Base-by-base conservation (phyloP, 805 yeast genomes). In the Zygosaccharomyces kombuchaensis region DNA sequence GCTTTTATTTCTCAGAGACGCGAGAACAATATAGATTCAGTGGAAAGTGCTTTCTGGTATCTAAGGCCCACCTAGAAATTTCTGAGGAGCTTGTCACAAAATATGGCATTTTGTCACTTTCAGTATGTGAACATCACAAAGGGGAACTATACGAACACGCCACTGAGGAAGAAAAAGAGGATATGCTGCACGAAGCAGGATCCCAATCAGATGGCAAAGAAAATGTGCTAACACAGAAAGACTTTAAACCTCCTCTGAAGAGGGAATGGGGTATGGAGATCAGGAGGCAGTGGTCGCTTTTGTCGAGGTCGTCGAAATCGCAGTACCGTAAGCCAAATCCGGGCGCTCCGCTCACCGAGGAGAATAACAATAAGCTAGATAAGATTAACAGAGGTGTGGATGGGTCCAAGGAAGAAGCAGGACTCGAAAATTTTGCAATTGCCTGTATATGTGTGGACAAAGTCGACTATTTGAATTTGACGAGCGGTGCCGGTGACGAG, bases 381-480 rank as follows among this genome's bases (percentile, higher is more conserved):
- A 77, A 85, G 43, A 82, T 87, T 38, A 72, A 77, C 39, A 74
- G 95, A 54, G 91, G 95, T 9, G 95, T 87, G 13, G 95, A 87
- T 65, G 95, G 95, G 6, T 74, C 78, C 36, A 75, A 78, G 57
- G 81, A 78, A 41, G 81, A 77, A 25, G 78, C 77, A 22, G 80
- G 83, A 0, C 66, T 75, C 45, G 81, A 79, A 58, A 80, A 85
- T 61, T 87, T 84, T 60, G 80, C 80, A 1, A 78, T 86, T 19
- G 77, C 85, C 23, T 80, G 84, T 32, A 63, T 87, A 69, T 79
- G 85, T 57, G 75, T 82, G 32, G 84, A 86, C 43, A 69, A 74
- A 38, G 95, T 84, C 9, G 96, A 87, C 62, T 75, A 73, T 58
- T 74, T 81, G 43, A 82, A 81, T 51, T 66, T 81, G 50, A 80